Evolutionary conservation across 352 stramenopile species (phyloP).

Genomic region (Aphanomyces cochlioides): DNA sequence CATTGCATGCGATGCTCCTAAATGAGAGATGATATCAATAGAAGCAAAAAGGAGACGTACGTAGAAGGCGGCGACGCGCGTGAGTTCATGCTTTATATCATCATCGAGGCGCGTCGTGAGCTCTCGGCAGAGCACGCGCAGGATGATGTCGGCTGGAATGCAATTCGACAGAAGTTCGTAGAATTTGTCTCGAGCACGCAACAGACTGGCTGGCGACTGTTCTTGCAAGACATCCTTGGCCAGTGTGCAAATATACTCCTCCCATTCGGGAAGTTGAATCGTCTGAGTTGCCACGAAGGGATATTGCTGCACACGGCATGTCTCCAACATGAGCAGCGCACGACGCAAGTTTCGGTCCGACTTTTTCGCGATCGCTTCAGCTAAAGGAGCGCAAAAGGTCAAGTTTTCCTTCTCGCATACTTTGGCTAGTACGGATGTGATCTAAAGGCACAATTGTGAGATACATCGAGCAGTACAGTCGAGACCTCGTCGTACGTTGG

Average conservation of each 20-base stretch:
- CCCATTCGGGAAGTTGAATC: constrained; percentile 93
- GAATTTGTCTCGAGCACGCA: constrained; percentile 94
- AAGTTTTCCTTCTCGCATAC: constrained; percentile 92
- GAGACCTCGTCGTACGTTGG: constrained; percentile 87
- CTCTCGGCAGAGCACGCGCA: constrained; percentile 89
- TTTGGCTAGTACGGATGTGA: constrained; percentile 85
- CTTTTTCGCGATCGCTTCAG: constrained; percentile 87
- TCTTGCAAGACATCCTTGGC: constrained; percentile 93
- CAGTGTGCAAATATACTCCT: constrained; percentile 95
- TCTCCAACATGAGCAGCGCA: constrained; percentile 97
- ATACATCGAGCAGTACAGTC: constrained; percentile 2
- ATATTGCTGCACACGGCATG: constrained; percentile 77
- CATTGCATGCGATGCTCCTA: constrained; percentile 94
- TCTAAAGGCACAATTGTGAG: constrained; percentile 41
- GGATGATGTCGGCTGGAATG: constrained; percentile 96
- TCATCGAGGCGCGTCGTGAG: constrained; percentile 94
- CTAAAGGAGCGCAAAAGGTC: constrained; percentile 82
- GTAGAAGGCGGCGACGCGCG: constrained; percentile 82
- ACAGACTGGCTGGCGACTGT: constrained; percentile 92
- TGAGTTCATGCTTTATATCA: constrained; percentile 94
- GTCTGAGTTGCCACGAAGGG: constrained; percentile 79
- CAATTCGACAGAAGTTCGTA: constrained; percentile 99
- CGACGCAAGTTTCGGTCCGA: constrained; percentile 95
- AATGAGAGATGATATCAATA: background rate
- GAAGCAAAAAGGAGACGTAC: constrained; percentile 18